Conservation (phyloP, 345 rosid species). For the Bruguiera sexangula region DNA sequence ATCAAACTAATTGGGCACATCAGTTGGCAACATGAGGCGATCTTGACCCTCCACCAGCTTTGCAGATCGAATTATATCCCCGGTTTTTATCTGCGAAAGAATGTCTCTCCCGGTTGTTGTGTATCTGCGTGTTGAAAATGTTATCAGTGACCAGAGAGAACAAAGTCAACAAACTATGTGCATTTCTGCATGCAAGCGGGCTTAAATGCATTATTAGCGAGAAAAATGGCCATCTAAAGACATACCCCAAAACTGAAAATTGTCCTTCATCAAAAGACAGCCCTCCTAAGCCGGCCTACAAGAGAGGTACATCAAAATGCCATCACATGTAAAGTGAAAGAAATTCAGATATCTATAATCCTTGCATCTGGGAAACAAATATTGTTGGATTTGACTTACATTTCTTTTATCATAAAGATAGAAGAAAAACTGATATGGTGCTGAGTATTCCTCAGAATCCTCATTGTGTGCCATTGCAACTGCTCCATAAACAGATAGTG, state of each 20-base stretch:
- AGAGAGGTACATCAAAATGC: neutral
- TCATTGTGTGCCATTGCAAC: slow-evolving; percentile 92
- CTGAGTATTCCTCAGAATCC: slow-evolving; percentile 79
- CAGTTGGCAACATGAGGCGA: slow-evolving; percentile 61
- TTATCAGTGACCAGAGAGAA: neutral
- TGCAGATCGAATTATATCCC: slow-evolving; percentile 70
- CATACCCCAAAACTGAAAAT: slow-evolving; percentile 87
- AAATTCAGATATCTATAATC: neutral
- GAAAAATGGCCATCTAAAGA: slow-evolving; percentile 1
- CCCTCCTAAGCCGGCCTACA: slow-evolving; percentile 87
- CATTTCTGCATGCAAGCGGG: neutral
- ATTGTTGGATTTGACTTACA: slow-evolving; percentile 37
- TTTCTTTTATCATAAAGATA: slow-evolving; percentile 86
- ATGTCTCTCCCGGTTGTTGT: slow-evolving; percentile 67
- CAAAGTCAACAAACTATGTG: neutral
- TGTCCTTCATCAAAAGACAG: slow-evolving; percentile 93
- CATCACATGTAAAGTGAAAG: neutral
- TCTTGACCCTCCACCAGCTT: slow-evolving; percentile 72
- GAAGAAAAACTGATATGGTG: slow-evolving; percentile 89
- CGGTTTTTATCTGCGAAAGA: slow-evolving; percentile 77
- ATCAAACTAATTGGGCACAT: no score
- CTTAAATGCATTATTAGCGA: neutral
- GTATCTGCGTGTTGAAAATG: slow-evolving; percentile 39
- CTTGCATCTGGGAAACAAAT: neutral
- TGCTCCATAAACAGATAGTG: slow-evolving; percentile 80